Evolutionary conservation across 805 yeast genomes (phyloP), one percentile per base, ranked within the genome.

Genomic region (Soucietia sequanensis): DNA sequence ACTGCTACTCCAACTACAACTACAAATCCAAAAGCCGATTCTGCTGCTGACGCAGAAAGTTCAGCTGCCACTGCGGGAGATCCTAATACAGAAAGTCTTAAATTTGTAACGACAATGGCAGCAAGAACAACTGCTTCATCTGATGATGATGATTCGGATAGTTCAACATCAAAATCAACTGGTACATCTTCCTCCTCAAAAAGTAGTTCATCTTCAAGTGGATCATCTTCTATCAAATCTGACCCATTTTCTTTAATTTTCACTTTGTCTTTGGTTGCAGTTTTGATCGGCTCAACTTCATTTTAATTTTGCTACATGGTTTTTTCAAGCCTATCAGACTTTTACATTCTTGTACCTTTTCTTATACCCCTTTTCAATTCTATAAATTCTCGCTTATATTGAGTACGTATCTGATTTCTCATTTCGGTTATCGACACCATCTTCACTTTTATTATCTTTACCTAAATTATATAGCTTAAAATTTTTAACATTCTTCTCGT

Each of bases 31-130:
- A 34, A 48, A 8, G 33, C 39, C 37, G 41, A 41, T 16, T 38
- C 48, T 4, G 41, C 46, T 2, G 39, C 52, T 8, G 38, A 43
- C 22, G 33, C 49, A 38, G 19, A 47, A 3, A 28, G 28, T 10
- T 32, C 54, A 7, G 40, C 34, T 6, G 34, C 41, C 2, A 35
- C 44, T 6, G 27, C 39, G 13, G 33, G 27, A 5, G 39, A 17
- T 24, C 58, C 56, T 20, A 47, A 56, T 18, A 50, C 62, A 11
- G 37, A 42, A 18, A 30, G 48, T 15, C 38, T 52, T 29, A 31
- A 60, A 2, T 60, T 60, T 37, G 46, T 66, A 27, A 64, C 71
- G 21, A 52, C 67, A 9, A 53, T 65, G 39, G 48, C 52, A 4
- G 30, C 33, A 17, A 19, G 20, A 10, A 18, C 58, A 4, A 41